Conservation (phyloP, 208 protist species). For the Trypanosoma conorhini region DNA sequence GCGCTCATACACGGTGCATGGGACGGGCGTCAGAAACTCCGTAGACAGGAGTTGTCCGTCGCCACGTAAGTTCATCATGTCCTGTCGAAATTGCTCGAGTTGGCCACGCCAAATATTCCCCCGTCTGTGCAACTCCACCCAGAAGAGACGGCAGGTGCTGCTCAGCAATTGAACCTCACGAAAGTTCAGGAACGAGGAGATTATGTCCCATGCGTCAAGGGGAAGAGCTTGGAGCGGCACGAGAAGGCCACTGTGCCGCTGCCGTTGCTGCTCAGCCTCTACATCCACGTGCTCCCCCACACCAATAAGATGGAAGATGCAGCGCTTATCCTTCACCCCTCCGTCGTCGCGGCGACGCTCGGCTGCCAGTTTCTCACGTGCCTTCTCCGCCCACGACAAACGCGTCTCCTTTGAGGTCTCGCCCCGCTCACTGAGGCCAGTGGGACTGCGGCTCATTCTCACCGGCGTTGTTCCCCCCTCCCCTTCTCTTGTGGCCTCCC, state of each 20-base stretch:
- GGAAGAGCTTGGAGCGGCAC: slow-evolving; percentile 7
- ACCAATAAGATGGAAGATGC: not conserved
- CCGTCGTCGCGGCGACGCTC: not conserved
- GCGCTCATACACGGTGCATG: slow-evolving; percentile 50
- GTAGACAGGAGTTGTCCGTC: slow-evolving; percentile 52
- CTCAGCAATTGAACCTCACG: slow-evolving; percentile 32
- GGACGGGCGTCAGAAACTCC: slow-evolving; percentile 29
- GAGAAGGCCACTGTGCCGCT: not conserved
- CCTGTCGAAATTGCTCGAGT: slow-evolving; percentile 56
- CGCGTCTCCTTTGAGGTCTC: not conserved
- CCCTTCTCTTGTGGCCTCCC: not conserved
- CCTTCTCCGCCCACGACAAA: slow-evolving; percentile 23
- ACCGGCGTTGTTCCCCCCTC: not conserved
- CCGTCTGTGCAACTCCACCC: slow-evolving; percentile 37
- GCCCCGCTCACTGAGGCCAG: not conserved
- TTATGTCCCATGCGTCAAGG: slow-evolving; percentile 25
- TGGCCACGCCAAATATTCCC: slow-evolving; percentile 76
- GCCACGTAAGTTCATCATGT: slow-evolving; percentile 52
- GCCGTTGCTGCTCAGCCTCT: slow-evolving; percentile 1
- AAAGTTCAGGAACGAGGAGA: slow-evolving; percentile 27
- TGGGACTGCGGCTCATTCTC: not conserved
- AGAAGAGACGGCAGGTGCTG: slow-evolving; percentile 52
- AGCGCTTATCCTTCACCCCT: not conserved
- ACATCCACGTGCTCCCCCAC: not conserved
- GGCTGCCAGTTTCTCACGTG: not conserved